Conservation (phyloP, 495 filamentous ascomycete species). For the Aspergillus nanangensis region DNA sequence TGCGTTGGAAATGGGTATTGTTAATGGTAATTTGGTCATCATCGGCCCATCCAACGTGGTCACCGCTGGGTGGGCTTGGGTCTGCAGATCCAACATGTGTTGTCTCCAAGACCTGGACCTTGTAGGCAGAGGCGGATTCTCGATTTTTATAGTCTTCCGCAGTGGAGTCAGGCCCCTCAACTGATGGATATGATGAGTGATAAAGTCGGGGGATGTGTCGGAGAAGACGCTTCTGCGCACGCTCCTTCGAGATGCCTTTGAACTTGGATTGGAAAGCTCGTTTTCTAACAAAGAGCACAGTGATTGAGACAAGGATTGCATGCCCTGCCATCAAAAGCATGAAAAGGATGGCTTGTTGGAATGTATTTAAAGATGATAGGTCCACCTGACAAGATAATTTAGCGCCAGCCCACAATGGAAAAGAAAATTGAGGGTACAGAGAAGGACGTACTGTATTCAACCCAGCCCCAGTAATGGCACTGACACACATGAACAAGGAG, state of each 20-base stretch:
- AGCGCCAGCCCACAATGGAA: conserved; percentile 5
- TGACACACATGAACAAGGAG: conserved; percentile 69
- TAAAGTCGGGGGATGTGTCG: too few relatives aligned
- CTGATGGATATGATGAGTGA: conserved; percentile 3
- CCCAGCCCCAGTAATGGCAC: conserved; percentile 77
- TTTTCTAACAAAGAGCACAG: conserved; percentile 54
- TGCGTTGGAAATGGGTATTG: conserved; percentile 14
- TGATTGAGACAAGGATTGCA: conserved; percentile 41
- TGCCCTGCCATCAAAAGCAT: conserved; percentile 68
- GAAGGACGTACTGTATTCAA: conserved; percentile 57
- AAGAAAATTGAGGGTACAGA: not conserved
- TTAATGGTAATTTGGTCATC: conserved; percentile 33
- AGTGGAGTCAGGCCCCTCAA: too few relatives aligned
- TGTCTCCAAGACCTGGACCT: too few relatives aligned
- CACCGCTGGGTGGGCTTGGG: conserved; percentile 1
- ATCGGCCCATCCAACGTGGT: conserved; percentile 20
- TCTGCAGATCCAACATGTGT: too few relatives aligned
- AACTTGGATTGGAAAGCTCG: conserved; percentile 68
- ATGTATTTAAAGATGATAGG: conserved; percentile 66
- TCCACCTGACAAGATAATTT: conserved; percentile 51
- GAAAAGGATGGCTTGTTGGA: conserved; percentile 75
- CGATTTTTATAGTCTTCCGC: too few relatives aligned
- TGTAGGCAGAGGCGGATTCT: too few relatives aligned
- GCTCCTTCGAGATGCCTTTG: conserved; percentile 50
- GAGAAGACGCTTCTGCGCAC: conserved; percentile 10